These are phyloP conservation scores for Danielia reshetovae DNA, from an alignment of 805 yeast genomes.

Conservation along the genomic window DNA sequence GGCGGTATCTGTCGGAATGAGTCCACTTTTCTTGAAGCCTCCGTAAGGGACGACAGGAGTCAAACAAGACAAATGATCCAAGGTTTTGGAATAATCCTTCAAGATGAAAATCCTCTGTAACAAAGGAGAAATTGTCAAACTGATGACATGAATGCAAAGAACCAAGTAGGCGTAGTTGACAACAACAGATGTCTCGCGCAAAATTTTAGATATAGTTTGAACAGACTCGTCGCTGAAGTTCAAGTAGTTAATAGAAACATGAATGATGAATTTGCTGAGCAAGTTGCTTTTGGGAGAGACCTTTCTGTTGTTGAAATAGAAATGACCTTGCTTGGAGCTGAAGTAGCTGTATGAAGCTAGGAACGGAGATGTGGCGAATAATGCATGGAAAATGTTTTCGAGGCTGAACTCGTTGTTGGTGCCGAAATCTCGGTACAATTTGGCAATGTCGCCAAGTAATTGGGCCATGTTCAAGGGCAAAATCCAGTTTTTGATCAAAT, in stretches of 20 bases:
- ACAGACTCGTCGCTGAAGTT: conserved; percentile 4
- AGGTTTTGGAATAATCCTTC: conserved; percentile 17
- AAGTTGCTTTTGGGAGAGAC: conserved; percentile 1
- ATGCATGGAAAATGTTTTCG: not conserved
- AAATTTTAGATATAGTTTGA: conserved; percentile 7
- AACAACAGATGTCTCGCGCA: conserved; percentile 10
- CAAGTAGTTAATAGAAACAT: conserved; percentile 2
- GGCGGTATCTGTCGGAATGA: conserved; percentile 7
- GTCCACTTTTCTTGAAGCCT: conserved; percentile 10
- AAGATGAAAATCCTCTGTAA: conserved; percentile 14
- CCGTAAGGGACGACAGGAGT: conserved; percentile 20
- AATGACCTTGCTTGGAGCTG: not conserved
- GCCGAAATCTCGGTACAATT: conserved; percentile 2
- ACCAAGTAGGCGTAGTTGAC: conserved; percentile 19
- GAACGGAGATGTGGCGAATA: conserved; percentile 4
- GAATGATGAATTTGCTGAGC: conserved; percentile 2
- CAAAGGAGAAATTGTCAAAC: conserved; percentile 17
- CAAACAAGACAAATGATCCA: conserved; percentile 20
- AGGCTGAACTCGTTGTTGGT: not conserved
- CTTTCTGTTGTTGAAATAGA: not conserved
- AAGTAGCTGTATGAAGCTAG: not conserved
- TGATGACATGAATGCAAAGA: conserved; percentile 26
- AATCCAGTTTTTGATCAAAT: conserved; percentile 13
- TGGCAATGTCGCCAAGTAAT: not conserved
- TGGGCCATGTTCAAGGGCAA: conserved; percentile 1